Evolutionary conservation across 441 rosid species (phyloP), one percentile per base, ranked within the genome.

Genomic region (Aleurites moluccanus): DNA sequence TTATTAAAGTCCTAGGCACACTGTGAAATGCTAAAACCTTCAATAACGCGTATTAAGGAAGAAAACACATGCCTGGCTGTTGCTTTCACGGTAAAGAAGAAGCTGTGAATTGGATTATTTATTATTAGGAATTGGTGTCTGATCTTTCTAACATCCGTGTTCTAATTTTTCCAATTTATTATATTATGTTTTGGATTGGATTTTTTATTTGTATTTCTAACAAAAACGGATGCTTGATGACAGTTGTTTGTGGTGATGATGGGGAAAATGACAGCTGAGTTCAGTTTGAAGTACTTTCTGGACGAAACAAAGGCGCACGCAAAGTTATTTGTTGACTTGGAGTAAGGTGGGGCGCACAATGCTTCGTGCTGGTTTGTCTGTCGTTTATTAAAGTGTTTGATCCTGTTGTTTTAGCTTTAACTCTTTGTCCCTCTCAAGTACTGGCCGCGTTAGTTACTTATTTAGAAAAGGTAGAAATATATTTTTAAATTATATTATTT

Each of bases 171-270:
- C 40, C 8, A 6, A 38, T 38, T 38, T 38, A 38, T 38, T 38
- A 38, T 38, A 38, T 38, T 38, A 38, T 38, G 40, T 6, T 38
- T 38, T 6, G 40, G 9, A 38, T 50, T 50, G 55, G 55, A 50
- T 10, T 50, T 50, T 50, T 50, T 16, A 20, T 0, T 11, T 50
- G 55, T 5, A 50, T 6, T 10, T 5, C 21, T 64, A 35, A 10
- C 16, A 60, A 18, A 16, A 28, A 4, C 16, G 3, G 67, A 72
- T 25, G 13, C n/a, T 38, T 38, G 7, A 27, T 30, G 45, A 53
- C 62, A 64, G 76, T 64, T 53, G 70, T 73, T 73, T 40, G 23
- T 44, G 42, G 35, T 35, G 76, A 52, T 73, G 64, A 14, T 52
- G 25, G 0, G 0, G 52, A 64, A 14, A 52, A 10, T 18, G 70